A percentile compares a stretch with the other conserved stretches of the same genome.
Evolutionary conservation across 805 yeast species (phyloP).

Genomic region (Saturnispora bothae): DNA sequence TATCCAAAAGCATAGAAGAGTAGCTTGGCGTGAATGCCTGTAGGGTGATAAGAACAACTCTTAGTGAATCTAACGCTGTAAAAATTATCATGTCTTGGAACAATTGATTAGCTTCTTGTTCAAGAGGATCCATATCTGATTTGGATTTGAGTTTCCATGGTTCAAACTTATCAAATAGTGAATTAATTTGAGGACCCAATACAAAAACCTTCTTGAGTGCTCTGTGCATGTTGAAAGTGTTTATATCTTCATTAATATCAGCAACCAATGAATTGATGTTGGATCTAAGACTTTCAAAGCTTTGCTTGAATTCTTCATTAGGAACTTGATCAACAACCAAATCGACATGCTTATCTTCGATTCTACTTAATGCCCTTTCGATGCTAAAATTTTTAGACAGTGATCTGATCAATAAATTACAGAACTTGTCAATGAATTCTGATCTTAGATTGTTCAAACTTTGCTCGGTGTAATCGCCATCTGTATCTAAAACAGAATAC

Average conservation of each 20-base stretch:
- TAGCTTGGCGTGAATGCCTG: conserved; percentile 68
- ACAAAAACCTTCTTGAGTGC: conserved; percentile 54
- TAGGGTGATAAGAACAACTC: conserved; percentile 56
- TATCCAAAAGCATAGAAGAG: conserved; percentile 44
- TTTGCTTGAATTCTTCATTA: conserved; percentile 12
- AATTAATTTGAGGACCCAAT: conserved; percentile 49
- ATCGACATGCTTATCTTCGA: conserved; percentile 20
- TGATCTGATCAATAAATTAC: conserved; percentile 65
- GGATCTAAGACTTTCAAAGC: conserved; percentile 20
- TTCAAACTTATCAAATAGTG: conserved; percentile 52
- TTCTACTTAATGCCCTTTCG: conserved; percentile 30
- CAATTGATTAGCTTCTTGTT: conserved; percentile 8
- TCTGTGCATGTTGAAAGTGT: conserved; percentile 39
- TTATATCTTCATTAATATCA: conserved; percentile 35
- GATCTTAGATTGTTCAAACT: conserved; percentile 44
- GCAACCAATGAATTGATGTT: conserved; percentile 28
- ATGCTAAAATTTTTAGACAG: conserved; percentile 63
- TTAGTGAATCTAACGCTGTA: conserved; percentile 56
- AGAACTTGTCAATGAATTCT: conserved; percentile 69
- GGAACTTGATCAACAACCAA: conserved; percentile 13
- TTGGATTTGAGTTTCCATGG: conserved; percentile 58
- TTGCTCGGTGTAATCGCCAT: conserved; percentile 66
- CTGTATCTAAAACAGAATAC: conserved; percentile 64
- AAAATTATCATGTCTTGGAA: conserved; percentile 47
- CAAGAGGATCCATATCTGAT: conserved; percentile 12